Base-by-base conservation (phyloP, 192 early-diverging fungal species). In the Physocladia obscura region DNA sequence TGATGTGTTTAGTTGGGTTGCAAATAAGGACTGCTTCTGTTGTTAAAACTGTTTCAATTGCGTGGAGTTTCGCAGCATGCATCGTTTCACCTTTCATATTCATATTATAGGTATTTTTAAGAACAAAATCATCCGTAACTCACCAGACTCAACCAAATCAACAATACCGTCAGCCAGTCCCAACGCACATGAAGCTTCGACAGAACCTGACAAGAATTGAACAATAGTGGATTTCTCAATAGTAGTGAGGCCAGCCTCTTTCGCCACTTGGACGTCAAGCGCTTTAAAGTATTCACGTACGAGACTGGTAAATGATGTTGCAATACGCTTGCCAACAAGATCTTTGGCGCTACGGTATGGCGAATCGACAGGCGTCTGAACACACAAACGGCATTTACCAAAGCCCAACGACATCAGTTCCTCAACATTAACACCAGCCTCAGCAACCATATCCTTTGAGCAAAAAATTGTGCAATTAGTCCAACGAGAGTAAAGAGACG, bases 151-250 rank as follows among this genome's bases (percentile, higher is more conserved):
- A n/a, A 21, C 38, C 30, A 72, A 73, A 81, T 85, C 85, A 89
- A 89, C 91, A 62, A 99, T 98, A 3, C 89, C 97, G 76, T 99
- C 97, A 22, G 97, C 96, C 21, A 99, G 84, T 19, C 97, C 97
- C 49, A 99, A 76, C 1, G 92, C 94, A 69, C 97, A 99, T 0
- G 96, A 93, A 15, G 94, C 94, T 74, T 99, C 96, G 6, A 99
- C 97, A 35, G 90, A 92, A 31, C 97, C 97, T 69, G 83, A 89
- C 2, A 98, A 89, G 83, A 93, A 96, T 67, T 89, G 81, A 67
- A 98, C 86, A 48, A 84, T 78, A 0, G 96, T 98, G 32, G 75
- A 61, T 40, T 24, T 61, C 60, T 73, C 59, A n/a, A 51, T 65
- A 67, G 36, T 67, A 48, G 15, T 39, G 32, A 19, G 64, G 47